Conservation (phyloP, 2,329 filamentous ascomycete species). For the Aspergillus novofumigatus region DNA sequence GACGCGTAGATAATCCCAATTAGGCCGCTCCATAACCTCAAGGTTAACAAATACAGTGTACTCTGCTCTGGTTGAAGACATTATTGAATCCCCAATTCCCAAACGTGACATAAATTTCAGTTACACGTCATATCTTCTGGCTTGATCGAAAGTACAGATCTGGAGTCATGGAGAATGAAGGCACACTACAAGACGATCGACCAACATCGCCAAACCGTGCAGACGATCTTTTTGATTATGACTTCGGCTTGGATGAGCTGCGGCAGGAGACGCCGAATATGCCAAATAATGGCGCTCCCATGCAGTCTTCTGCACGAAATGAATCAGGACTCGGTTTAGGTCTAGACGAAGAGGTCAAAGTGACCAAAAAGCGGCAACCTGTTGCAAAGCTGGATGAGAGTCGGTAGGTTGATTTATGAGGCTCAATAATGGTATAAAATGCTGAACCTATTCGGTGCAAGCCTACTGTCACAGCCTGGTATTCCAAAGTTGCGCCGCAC, state of each 20-base stretch:
- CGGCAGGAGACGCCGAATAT: slow-evolving; percentile 38
- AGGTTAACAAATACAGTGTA: background rate
- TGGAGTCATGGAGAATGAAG: slow-evolving; percentile 10
- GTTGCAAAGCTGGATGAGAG: slow-evolving; percentile 83
- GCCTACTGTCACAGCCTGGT: slow-evolving; percentile 75
- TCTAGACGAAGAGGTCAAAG: slow-evolving; percentile 80
- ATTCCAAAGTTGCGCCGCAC: slow-evolving; percentile 75
- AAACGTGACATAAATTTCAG: background rate
- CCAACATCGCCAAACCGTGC: slow-evolving; percentile 44
- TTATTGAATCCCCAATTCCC: background rate
- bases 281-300: slow-evolving; percentile 16
- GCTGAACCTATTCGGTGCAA: slow-evolving; percentile 28
- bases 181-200: slow-evolving; percentile 11
- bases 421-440: background rate
- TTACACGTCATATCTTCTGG: background rate
- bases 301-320: slow-evolving; percentile 19
- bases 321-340: slow-evolving; percentile 61
- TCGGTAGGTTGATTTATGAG: slow-evolving; percentile 46
- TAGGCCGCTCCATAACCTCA: background rate
- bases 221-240: slow-evolving; percentile 73
- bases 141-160: background rate
- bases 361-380: slow-evolving; percentile 72
- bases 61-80: background rate
- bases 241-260: slow-evolving; percentile 54
- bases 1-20: background rate